Conservation (phyloP, 768 basidiomycete species). For the Udeniomyces megalosporus region DNA sequence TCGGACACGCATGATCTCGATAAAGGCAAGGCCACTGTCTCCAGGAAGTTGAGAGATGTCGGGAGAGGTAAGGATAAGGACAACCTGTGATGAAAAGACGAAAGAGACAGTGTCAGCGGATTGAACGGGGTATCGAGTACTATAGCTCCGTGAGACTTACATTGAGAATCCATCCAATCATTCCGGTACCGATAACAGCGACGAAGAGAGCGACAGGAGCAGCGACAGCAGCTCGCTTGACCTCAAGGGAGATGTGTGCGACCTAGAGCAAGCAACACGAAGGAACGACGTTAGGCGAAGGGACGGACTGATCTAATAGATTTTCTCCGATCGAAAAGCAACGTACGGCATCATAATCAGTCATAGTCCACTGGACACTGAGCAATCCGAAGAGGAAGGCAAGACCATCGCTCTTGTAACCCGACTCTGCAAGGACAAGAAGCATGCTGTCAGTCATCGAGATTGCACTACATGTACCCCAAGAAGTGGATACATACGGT, state of each 20-base stretch:
- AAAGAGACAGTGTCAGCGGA: neutral
- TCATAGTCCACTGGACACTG: conserved; percentile 60
- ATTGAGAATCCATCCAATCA: conserved; percentile 74
- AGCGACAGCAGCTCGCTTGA: conserved; percentile 61
- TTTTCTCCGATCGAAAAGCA: neutral
- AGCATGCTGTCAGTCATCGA: neutral
- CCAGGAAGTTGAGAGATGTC: conserved; percentile 42
- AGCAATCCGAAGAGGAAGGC: conserved; percentile 72
- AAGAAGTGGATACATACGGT: conserved; percentile 26
- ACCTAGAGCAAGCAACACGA: neutral
- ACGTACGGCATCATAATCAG: conserved; percentile 23
- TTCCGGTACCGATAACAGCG: conserved; percentile 36
- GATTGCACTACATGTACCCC: neutral
- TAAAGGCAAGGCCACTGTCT: conserved; percentile 52
- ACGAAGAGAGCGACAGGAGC: conserved; percentile 49
- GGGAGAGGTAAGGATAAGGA: conserved; percentile 68
- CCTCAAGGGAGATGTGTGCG: conserved; percentile 47
- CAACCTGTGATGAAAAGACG: conserved; percentile 33
- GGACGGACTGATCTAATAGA: neutral
- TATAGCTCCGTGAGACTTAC: neutral
- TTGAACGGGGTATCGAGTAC: neutral
- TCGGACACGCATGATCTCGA: conserved; percentile 59
- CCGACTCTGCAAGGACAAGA: conserved; percentile 36
- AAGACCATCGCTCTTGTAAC: conserved; percentile 59
- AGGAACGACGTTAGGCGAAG: neutral